Conservation (phyloP, 2,329 filamentous ascomycete genomes). For the Fusarium sp. region DNA sequence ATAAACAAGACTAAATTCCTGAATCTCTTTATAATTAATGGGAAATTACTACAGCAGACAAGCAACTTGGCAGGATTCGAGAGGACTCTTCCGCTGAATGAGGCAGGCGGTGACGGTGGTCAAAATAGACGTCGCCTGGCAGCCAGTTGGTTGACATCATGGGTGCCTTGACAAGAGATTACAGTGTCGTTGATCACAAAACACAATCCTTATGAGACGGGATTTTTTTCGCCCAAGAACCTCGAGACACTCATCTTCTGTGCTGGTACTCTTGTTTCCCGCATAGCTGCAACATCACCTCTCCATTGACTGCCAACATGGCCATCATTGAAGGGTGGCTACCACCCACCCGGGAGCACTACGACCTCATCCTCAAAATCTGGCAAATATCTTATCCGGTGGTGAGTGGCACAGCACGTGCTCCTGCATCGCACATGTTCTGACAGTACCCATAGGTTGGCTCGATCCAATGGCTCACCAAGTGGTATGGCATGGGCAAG, state of each 20-base stretch:
- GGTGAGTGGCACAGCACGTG: conserved; percentile 50
- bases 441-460: conserved; percentile 65
- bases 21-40: neutral
- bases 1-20: neutral
- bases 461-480: conserved; percentile 77
- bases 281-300: neutral
- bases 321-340: conserved; percentile 64
- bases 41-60: neutral
- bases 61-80: neutral
- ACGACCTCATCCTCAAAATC: conserved; percentile 60
- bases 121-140: conserved; percentile 35
- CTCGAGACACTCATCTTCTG: too few relatives aligned
- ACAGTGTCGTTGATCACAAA: neutral
- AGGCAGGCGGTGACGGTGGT: conserved; percentile 38
- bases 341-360: conserved; percentile 68
- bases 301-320: conserved; percentile 47
- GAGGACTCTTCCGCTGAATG: neutral
- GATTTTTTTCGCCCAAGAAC: neutral
- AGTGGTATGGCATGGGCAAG: conserved; percentile 93
- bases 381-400: conserved; percentile 66
- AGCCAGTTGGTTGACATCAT: conserved; percentile 34
- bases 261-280: neutral
- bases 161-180: conserved; percentile 5
- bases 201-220: neutral
- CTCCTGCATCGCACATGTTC: conserved; percentile 1